Percentiles rank a stretch among this genome's conserved stretches.
phyloP scores from a whole-genome alignment of 345 rosid species.

The Balakata baccata region DNA sequence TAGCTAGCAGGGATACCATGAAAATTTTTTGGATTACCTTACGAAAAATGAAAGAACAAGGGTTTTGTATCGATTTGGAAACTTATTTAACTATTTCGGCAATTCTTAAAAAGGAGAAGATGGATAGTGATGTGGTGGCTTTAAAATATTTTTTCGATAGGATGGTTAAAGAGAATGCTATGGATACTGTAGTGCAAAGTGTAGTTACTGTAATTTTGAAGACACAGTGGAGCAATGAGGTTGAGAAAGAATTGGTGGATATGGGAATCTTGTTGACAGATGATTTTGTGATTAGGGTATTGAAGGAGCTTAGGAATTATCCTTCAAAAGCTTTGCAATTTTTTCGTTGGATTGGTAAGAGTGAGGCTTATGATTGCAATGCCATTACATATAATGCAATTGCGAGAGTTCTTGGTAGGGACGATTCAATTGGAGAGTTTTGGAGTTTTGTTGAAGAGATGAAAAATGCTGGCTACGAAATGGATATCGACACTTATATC shows the following conservation, averaged over 20 bases:
- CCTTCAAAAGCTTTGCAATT: conserved; percentile 35
- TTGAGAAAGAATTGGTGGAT: conserved; percentile 51
- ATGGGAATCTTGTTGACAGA: conserved; percentile 49
- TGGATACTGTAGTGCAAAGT: conserved; percentile 36
- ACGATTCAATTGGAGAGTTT: conserved; percentile 56
- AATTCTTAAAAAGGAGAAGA: conserved; percentile 45
- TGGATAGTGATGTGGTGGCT: conserved; percentile 50
- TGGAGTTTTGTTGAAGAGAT: conserved; percentile 67
- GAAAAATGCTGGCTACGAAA: conserved; percentile 53
- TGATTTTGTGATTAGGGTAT: conserved; percentile 59
- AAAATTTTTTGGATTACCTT: conserved; percentile 61
- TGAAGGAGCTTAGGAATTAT: conserved; percentile 55
- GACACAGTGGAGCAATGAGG: conserved; percentile 47
- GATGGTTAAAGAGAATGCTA: conserved; percentile 64
- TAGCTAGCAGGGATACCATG: conserved; percentile 48
- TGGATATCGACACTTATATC: conserved; percentile 69
- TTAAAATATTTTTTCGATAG: conserved; percentile 60
- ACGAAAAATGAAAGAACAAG: conserved; percentile 51
- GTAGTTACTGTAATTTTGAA: conserved; percentile 39
- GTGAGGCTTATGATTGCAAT: conserved; percentile 15
- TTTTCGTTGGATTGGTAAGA: conserved; percentile 10
- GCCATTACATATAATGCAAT: conserved; percentile 56
- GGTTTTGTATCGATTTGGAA: conserved; percentile 66
- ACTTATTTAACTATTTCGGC: conserved; percentile 46
- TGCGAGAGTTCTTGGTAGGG: conserved; percentile 59